Evolutionary conservation across 108 stramenopile genomes (phyloP).

Genomic region (Hondaea fermentalgiana): DNA sequence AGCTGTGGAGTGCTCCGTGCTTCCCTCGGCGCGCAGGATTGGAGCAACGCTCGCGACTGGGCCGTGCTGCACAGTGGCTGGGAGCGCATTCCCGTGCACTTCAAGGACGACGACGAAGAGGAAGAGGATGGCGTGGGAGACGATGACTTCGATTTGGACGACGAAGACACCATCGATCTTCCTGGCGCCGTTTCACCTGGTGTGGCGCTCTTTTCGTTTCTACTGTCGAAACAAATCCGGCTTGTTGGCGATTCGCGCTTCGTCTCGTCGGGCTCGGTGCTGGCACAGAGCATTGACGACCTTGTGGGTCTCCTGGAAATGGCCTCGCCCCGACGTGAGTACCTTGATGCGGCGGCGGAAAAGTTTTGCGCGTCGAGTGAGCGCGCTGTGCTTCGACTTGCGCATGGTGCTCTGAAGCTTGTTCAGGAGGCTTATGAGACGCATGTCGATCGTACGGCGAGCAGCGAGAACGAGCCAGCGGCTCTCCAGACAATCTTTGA

Average conservation of each 20-base stretch:
- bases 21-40: not conserved
- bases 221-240: not conserved
- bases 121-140: not conserved
- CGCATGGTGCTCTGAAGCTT: not conserved
- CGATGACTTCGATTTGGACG: not conserved
- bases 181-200: not conserved
- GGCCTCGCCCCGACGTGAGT: not conserved
- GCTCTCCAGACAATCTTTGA: constrained; percentile 15
- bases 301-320: not conserved
- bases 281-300: not conserved
- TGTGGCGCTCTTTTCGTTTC: not conserved
- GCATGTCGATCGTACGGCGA: not conserved
- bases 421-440: not conserved
- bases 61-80: not conserved
- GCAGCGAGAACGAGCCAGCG: not conserved
- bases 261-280: not conserved
- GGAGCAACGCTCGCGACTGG: constrained; percentile 1
- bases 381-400: not conserved
- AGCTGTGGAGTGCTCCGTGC: not conserved
- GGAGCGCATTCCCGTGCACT: constrained; percentile 8
- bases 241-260: not conserved
- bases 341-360: not conserved
- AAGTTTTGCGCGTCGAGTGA: not conserved
- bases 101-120: not conserved
- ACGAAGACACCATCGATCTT: not conserved